Evolutionary conservation across 306 rosid species (phyloP).

Genomic region (Prunus mongolica): DNA sequence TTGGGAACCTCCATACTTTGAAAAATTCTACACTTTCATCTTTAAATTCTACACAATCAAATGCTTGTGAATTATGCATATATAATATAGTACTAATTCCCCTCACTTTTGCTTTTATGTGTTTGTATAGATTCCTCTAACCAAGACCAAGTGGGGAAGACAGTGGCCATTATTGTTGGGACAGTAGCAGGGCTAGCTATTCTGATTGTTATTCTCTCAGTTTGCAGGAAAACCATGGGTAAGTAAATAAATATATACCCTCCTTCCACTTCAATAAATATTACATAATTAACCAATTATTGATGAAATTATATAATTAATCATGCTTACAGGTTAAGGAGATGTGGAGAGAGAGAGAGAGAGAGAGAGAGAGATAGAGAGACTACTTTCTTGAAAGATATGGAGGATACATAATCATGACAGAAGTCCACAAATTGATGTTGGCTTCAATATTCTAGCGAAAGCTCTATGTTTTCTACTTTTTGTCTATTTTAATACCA

Average conservation of each 20-base stretch:
- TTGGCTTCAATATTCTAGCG: conserved; percentile 29
- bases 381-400: neutral
- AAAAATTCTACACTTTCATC: conserved; percentile 15
- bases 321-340: conserved; percentile 39
- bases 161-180: conserved; percentile 84
- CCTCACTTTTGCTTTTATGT: conserved; percentile 14
- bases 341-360: neutral
- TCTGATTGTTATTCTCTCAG: conserved; percentile 77
- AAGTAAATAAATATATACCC: conserved; percentile 26
- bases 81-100: conserved; percentile 5
- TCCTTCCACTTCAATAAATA: neutral
- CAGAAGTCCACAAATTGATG: conserved; percentile 21
- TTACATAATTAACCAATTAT: neutral
- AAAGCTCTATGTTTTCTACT: conserved; percentile 21
- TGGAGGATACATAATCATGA: conserved; percentile 24
- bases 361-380: neutral
- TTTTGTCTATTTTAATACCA: conserved; percentile 33
- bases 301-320: neutral
- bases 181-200: conserved; percentile 61
- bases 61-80: neutral
- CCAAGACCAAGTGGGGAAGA: conserved; percentile 66
- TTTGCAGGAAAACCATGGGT: conserved; percentile 76
- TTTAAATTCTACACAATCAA: neutral
- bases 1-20: conserved; percentile 14
- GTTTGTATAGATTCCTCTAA: conserved; percentile 52